Base-by-base conservation (phyloP, 345 rosid genomes). In the Hibiscus mutabilis region DNA sequence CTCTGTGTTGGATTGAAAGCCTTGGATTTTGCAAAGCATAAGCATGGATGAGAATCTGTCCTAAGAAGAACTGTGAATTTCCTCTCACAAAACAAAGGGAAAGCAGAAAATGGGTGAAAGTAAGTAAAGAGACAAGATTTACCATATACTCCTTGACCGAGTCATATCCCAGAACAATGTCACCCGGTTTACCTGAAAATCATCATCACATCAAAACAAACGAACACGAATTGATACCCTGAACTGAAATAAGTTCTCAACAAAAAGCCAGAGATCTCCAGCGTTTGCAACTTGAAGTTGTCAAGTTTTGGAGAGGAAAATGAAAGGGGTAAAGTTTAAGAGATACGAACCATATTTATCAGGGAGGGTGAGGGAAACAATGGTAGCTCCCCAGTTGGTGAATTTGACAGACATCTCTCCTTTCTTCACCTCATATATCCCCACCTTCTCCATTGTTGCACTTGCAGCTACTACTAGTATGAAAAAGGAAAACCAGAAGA, bases 371-470 rank as follows among this genome's bases (percentile, higher is more conserved):
- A 95, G 71, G 51, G 96, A 90, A 66, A 92, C 75, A 33, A 90
- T 68, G 53, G 83, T 90, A 68, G 99, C 99, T 52, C 98, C 97
- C 88, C 92, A 92, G 66, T 92, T 92, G 74, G 97, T 89, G 40
- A 95, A 73, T 59, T 86, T 87, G 58, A 89, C 56, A 16, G 86
- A 76, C 51, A 90, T 12, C 57, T 90, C 81, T 18, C 97, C 99
- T 68, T 84, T 85, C 81, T 86, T 86, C 52, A 92, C 88, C 80
- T 87, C 92, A 72, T 85, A 95, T 9, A 83, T 55, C 19, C 86
- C 89, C 27, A 89, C 71, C 22, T 79, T 58, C 0, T 64, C 72
- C 11, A 1, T 19, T 40, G 31, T 37, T 37, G 42, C 42, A 6
- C n/a, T 31, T 18, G 35, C 6, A 29, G 51, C 52, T n/a, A 18